Evolutionary conservation across 2,329 filamentous ascomycete species (phyloP).

Genomic region (Verticillium klebahnii): DNA sequence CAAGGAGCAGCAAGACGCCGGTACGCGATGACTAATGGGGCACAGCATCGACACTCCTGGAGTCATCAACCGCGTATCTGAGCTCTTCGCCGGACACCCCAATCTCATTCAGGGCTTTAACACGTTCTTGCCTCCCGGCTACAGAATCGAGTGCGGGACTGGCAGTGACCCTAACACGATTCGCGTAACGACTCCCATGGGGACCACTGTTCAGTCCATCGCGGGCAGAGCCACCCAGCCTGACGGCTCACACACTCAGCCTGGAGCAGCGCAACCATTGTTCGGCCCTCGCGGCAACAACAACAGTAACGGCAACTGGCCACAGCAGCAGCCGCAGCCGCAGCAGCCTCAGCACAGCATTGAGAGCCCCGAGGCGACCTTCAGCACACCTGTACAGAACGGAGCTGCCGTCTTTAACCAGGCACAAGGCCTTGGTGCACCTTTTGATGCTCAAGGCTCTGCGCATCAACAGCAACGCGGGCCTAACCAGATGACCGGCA

Average conservation of each 20-base stretch:
- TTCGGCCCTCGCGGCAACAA: conserved; percentile 34
- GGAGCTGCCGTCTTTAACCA: conserved; percentile 44
- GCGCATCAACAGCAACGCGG: conserved; percentile 26
- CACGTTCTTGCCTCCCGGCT: conserved; percentile 92
- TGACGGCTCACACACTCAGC: conserved; percentile 33
- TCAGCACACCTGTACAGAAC: conserved; percentile 52
- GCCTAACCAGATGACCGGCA: conserved; percentile 21
- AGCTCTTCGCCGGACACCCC: conserved; percentile 91
- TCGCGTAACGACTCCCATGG: conserved; percentile 92
- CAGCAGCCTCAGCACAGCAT: conserved; percentile 52
- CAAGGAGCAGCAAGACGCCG: neutral
- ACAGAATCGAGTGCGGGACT: conserved; percentile 92
- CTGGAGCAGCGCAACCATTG: conserved; percentile 35
- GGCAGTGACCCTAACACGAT: conserved; percentile 95
- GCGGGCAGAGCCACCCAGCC: conserved; percentile 45
- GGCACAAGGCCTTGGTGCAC: conserved; percentile 15
- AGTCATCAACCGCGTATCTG: conserved; percentile 93
- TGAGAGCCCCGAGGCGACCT: conserved; percentile 59
- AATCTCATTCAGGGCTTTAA: conserved; percentile 97
- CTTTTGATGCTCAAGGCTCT: conserved; percentile 23
- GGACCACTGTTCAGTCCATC: conserved; percentile 92
- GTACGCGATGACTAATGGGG: conserved; percentile 19
- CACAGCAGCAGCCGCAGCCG: conserved; percentile 34
- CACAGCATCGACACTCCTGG: conserved; percentile 88
- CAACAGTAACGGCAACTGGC: conserved; percentile 43